Evolutionary conservation across 208 protist genomes (phyloP), one percentile per base, ranked within the genome.

Genomic region (Angomonas ambiguus): DNA sequence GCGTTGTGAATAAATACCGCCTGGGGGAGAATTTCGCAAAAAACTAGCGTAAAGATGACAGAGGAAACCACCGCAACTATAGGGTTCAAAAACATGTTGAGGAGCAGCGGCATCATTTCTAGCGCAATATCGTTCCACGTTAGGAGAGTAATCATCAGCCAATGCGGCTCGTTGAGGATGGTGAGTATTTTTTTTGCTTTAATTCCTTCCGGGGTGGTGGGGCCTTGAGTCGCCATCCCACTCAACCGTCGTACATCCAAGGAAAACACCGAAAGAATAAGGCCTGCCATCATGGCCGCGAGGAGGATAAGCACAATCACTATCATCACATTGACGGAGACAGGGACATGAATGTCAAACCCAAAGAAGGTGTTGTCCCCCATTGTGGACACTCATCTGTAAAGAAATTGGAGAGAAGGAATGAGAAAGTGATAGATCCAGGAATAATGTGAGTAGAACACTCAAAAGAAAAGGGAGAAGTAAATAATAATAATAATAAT

Each of bases 1-100:
- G 77, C 72, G 49, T 82, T 68, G 25, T 82, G 77, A 63, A 86
- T 82, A 60, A 89, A 89, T 31, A 88, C 56, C 8, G 84, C 79
- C 69, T 91, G 78, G 13, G 87, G 82, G 48, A 93, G 69, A 65
- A 91, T 88, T 69, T 93, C 84, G 42, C 84, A 77, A 51, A 89
- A 91, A 31, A 91, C 20, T 20, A 93, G 71, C 2, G 83, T 83
- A 20, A 85, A 72, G 20, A 61, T 72, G 27, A 88, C 80, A 28
- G 77, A 88, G 3, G 78, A 60, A 16, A 81, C 34, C 51, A 93
- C 63, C 20, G 85, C 74, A 18, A 72, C 69, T 20, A 81, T 41
- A 11, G 78, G 80, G 24, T 85, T 74, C 31, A 91, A 60, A 58
- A 91, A 70, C 62, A 68, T 72, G 34, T 80, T 75, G 53, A 93